Evolutionary conservation across 306 rosid species (phyloP).

Genomic region (Trifolium fragiferum): DNA sequence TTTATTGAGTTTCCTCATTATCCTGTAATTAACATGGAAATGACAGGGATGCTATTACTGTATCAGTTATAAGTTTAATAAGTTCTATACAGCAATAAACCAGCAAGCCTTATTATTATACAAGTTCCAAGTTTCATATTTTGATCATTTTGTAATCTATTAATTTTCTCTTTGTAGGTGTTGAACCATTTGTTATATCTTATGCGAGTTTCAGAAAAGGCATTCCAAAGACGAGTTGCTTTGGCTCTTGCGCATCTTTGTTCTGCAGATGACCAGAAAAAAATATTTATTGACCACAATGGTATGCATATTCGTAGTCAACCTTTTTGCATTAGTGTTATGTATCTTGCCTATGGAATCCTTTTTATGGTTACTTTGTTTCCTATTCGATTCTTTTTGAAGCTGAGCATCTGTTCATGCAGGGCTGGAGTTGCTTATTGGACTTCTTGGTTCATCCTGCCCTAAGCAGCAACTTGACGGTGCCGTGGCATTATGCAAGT

Average conservation of each 20-base stretch:
- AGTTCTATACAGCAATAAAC: neutral
- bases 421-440: conserved; percentile 94
- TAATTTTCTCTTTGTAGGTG: conserved; percentile 63
- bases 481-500: conserved; percentile 83
- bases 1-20: conserved; percentile 10
- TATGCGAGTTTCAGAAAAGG: conserved; percentile 84
- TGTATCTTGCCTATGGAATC: conserved; percentile 29
- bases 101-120: conserved; percentile 7
- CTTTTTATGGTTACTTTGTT: conserved; percentile 28
- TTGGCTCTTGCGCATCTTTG: conserved; percentile 99
- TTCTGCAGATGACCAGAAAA: conserved; percentile 78
- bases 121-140: conserved; percentile 11
- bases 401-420: conserved; percentile 45
- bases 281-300: conserved; percentile 74
- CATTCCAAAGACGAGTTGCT: conserved; percentile 85
- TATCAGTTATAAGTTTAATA: conserved; percentile 6
- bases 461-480: conserved; percentile 92
- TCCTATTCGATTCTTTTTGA: conserved; percentile 29
- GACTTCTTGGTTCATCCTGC: conserved; percentile 76
- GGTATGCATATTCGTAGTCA: conserved; percentile 55
- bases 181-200: conserved; percentile 84
- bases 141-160: conserved; percentile 41
- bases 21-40: conserved; percentile 20
- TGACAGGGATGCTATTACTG: conserved; percentile 25
- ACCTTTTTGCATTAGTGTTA: conserved; percentile 13